phyloP scores from a whole-genome alignment of 1,139 yeast species.

The Schwanniomyces etchellsii region DNA sequence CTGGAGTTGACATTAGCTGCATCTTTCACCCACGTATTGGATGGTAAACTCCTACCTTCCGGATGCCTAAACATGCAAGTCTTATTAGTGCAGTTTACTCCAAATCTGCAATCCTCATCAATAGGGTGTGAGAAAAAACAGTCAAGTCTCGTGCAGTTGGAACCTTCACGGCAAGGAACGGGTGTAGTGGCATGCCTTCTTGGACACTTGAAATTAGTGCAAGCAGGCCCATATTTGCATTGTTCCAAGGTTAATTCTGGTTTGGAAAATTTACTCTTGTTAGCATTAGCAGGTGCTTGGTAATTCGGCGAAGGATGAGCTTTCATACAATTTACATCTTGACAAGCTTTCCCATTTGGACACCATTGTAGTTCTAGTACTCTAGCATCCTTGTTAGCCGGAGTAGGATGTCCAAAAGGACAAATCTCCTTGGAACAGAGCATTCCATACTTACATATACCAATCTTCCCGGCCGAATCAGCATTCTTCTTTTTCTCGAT shows the following conservation, averaged over 20 bases:
- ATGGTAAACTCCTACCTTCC: conserved; percentile 46
- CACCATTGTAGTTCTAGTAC: conserved; percentile 75
- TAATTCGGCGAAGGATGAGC: conserved; percentile 73
- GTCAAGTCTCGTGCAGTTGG: conserved; percentile 68
- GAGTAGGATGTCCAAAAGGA: conserved; percentile 90
- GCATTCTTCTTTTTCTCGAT: conserved; percentile 33
- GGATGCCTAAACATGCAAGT: conserved; percentile 77
- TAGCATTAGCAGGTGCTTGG: conserved; percentile 13
- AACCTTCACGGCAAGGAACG: conserved; percentile 77
- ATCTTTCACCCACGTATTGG: conserved; percentile 42
- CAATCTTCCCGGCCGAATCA: conserved; percentile 35
- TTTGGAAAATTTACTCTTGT: conserved; percentile 7
- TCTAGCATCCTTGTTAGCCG: conserved; percentile 69
- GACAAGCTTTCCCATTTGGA: conserved; percentile 60
- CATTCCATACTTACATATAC: conserved; percentile 70
- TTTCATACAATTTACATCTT: conserved; percentile 53
- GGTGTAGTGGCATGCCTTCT: conserved; percentile 77
- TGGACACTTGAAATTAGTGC: conserved; percentile 75
- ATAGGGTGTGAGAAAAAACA: conserved; percentile 81
- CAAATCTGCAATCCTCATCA: conserved; percentile 75
- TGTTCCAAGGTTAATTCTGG: conserved; percentile 61
- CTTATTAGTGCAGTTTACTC: conserved; percentile 62
- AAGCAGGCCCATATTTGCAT: conserved; percentile 70
- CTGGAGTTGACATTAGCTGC: conserved; percentile 4
- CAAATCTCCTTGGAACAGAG: conserved; percentile 73